Base-by-base conservation (phyloP, 108 stramenopile species). In the Stephanodiscus triporus region DNA sequence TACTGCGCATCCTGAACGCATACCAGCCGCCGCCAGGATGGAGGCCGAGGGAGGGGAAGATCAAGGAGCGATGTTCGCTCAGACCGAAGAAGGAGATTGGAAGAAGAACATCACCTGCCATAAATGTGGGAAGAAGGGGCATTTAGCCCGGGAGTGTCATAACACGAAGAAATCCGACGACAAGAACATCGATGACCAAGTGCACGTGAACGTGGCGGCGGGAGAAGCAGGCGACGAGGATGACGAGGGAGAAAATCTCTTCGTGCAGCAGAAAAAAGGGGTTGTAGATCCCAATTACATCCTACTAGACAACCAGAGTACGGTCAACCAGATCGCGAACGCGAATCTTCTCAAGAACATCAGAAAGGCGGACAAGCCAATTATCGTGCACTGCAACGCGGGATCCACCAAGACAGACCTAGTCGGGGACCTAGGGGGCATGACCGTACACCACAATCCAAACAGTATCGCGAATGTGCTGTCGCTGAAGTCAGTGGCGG, bases 381-480 rank as follows among this genome's bases (percentile, higher is more conserved):
- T 64, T n/a, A 16, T 4, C 4, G 63, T 64, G 10, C 22, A 56
- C 8, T 66, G 60, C 57, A 75, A 84, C 50, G 68, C 60, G 0
- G 83, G 83, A 6, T 60, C 19, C 10, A 20, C 43, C 4, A 45
- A 22, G 14, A 57, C 53, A 22, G 29, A 26, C 37, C 20, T 59
- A 3, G 13, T 50, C 13, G 78, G 85, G 2, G 17, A 55, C 19
- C 34, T 58, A 11, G 77, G 72, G 26, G n/a, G 19, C 2, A 53
- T 53, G 23, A 26, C 20, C 2, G 83, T 86, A 2, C 81, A 80
- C 71, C 77, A 58, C 48, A 34, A 86, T 51, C 67, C 68, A 22
- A 43, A 71, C 4, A 67, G 77, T 16, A 74, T 83, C 45, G 82
- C 78, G 2, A 80, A 84, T 60, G 77, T 81, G 23, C 19, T 53